Conservation (phyloP, 2,329 filamentous ascomycete genomes). For the Colletotrichum theobromicola region DNA sequence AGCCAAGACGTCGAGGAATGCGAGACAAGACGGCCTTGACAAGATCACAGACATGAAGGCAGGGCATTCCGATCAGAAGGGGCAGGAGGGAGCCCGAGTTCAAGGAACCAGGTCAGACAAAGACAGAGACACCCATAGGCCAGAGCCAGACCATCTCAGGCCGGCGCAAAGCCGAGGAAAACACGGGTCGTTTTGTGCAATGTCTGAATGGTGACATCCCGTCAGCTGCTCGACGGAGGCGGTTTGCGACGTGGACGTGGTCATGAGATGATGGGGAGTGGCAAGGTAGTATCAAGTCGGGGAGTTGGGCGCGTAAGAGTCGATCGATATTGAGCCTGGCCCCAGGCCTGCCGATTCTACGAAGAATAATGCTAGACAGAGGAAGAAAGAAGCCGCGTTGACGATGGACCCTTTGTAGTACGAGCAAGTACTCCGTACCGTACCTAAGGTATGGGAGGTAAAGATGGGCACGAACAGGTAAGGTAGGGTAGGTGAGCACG, state of each 20-base stretch:
- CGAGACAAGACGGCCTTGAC: background rate
- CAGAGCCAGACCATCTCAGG: background rate
- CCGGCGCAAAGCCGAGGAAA: background rate
- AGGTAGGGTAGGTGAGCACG: background rate
- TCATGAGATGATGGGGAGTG: background rate
- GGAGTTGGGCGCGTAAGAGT: background rate
- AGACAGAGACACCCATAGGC: background rate
- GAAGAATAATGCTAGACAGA: background rate
- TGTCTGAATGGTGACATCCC: background rate
- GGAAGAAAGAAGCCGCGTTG: background rate
- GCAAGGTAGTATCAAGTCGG: background rate
- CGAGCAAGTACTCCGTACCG: background rate
- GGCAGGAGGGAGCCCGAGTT: background rate
- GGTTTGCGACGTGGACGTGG: background rate
- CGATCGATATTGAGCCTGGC: background rate
- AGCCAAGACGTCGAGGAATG: background rate
- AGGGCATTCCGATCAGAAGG: constrained; percentile 13
- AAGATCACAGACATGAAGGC: constrained; percentile 13
- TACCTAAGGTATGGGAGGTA: background rate
- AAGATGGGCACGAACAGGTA: background rate
- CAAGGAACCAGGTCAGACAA: background rate
- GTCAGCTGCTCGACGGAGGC: background rate
- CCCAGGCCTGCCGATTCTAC: background rate
- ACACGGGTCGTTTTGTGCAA: background rate
- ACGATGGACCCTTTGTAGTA: background rate